Conservation (phyloP, 2,329 filamentous ascomycete genomes). For the Fusarium albosuccineum region DNA sequence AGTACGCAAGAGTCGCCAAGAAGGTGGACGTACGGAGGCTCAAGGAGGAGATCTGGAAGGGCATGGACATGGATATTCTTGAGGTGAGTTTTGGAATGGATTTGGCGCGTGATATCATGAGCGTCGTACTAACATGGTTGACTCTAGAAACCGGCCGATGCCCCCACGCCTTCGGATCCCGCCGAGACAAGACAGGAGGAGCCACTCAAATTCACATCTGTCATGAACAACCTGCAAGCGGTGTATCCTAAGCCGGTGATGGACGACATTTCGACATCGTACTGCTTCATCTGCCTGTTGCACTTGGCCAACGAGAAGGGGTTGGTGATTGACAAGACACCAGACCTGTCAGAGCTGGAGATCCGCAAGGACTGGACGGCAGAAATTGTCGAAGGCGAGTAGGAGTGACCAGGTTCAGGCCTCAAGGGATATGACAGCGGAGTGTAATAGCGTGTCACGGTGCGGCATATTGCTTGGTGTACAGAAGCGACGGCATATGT, state of each 20-base stretch:
- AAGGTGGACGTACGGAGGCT: constrained; percentile 77
- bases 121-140: constrained; percentile 22
- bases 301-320: constrained; percentile 96
- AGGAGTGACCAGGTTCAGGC: constrained; percentile 2
- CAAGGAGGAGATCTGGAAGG: constrained; percentile 79
- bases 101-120: background rate
- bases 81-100: constrained; percentile 57
- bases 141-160: constrained; percentile 38
- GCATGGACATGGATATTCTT: constrained; percentile 69
- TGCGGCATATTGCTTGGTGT: constrained; percentile 16
- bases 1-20: constrained; percentile 78
- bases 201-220: constrained; percentile 85
- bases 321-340: constrained; percentile 77
- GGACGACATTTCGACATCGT: constrained; percentile 93
- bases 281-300: constrained; percentile 92
- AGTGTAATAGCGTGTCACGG: constrained; percentile 4
- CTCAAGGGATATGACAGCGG: background rate
- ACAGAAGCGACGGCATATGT: constrained; percentile 7
- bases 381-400: constrained; percentile 63
- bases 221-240: constrained; percentile 89
- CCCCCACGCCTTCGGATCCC: constrained; percentile 41
- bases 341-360: constrained; percentile 69
- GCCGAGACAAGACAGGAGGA: constrained; percentile 56
- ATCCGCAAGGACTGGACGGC: constrained; percentile 74
- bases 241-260: constrained; percentile 90